Percentiles rank a stretch among this genome's conserved stretches.
Evolutionary conservation across 2,329 filamentous ascomycete genomes (phyloP).

Genomic region (Cercospora sp.): DNA sequence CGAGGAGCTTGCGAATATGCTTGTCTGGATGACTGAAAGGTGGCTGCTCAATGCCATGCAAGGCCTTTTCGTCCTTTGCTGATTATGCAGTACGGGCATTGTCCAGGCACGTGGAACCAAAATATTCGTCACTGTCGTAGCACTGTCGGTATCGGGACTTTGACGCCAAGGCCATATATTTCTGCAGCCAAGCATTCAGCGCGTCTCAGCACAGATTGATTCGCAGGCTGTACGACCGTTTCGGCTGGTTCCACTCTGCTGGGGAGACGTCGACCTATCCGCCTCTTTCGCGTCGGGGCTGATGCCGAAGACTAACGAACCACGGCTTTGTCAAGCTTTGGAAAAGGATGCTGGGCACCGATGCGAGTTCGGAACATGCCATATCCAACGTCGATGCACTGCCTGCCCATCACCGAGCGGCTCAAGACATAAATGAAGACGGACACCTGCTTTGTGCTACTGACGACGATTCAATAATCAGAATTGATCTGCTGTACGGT

Average conservation of each 20-base stretch:
- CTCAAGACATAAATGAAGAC: neutral
- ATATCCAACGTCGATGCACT: neutral
- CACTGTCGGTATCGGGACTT: conserved; percentile 1
- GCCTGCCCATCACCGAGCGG: neutral
- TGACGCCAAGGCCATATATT: neutral
- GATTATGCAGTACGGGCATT: conserved; percentile 22
- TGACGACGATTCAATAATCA: neutral
- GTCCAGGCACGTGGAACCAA: conserved; percentile 19
- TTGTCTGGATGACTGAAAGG: conserved; percentile 7
- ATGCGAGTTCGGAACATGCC: neutral
- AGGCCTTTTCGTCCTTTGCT: neutral
- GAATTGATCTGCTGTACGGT: neutral
- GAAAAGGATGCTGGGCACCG: neutral
- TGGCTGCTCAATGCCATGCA: conserved; percentile 7
- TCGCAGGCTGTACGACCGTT: conserved; percentile 4
- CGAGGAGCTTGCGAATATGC: conserved; percentile 2
- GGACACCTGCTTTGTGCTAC: neutral
- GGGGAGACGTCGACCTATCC: neutral
- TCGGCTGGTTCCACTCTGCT: neutral
- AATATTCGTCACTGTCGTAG: neutral
- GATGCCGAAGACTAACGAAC: neutral
- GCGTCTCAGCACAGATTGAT: neutral
- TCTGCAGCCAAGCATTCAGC: conserved; percentile 9
- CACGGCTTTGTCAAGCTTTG: neutral
- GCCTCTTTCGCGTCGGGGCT: neutral